phyloP scores from a whole-genome alignment of 1,284 basidiomycete genomes.

The Tilletiopsis washingtonensis region DNA sequence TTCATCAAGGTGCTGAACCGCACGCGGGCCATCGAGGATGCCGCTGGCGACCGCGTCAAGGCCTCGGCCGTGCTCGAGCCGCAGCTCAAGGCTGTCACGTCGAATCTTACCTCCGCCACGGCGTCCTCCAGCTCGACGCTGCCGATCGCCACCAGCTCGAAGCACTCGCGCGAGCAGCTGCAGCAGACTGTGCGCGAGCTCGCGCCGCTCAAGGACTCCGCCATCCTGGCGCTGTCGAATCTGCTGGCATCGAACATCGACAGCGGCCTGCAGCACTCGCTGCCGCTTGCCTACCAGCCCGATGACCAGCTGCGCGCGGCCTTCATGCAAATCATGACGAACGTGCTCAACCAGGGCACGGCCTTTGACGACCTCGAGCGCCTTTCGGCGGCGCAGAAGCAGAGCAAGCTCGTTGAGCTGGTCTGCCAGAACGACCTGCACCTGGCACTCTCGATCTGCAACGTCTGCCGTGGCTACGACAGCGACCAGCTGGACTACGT shows the following conservation, averaged over 20 bases:
- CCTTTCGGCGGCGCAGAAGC: constrained; percentile 22
- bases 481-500: constrained; percentile 29
- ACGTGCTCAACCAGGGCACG: constrained; percentile 65
- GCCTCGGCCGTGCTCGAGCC: background rate
- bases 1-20: constrained; percentile 44
- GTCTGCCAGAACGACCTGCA: constrained; percentile 31
- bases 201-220: constrained; percentile 25
- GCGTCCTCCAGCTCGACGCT: background rate
- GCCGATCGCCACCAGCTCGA: background rate
- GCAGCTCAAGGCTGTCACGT: background rate
- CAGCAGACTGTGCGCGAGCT: constrained; percentile 1
- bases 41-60: constrained; percentile 3
- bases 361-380: constrained; percentile 46
- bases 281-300: constrained; percentile 68
- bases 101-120: background rate
- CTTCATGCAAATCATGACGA: constrained; percentile 79
- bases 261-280: constrained; percentile 78
- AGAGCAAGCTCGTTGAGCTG: constrained; percentile 30
- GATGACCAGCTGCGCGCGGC: constrained; percentile 68
- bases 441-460: constrained; percentile 34
- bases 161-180: background rate
- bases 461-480: constrained; percentile 29
- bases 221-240: constrained; percentile 60
- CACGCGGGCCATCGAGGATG: constrained; percentile 19
- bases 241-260: constrained; percentile 78